Base-by-base conservation (phyloP, 2,329 filamentous ascomycete genomes). In the Exophiala mesophila region DNA sequence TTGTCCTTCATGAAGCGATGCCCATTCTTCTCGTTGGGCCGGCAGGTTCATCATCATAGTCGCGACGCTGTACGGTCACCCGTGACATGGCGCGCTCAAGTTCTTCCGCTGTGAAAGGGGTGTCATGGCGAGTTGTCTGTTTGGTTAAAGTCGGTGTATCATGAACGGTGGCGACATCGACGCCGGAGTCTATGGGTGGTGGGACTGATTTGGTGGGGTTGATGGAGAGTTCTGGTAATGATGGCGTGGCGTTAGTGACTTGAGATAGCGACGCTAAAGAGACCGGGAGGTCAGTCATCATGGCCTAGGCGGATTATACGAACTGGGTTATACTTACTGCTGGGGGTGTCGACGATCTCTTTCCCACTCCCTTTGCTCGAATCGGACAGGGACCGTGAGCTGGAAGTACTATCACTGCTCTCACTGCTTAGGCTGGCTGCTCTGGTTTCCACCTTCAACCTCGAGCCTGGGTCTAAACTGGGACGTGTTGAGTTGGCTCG, bases 1-100 rank as follows among this genome's bases (percentile, higher is more conserved):
- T n/a, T n/a, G n/a, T n/a, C n/a, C n/a, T n/a, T 82, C 76, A 71
- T 85, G 82, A 85, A 64, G 23, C 7, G 21, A 23, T 26, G 7
- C 23, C 23, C 23, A 26, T 26, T 12, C 23, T 26, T 26, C 12
- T 26, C 23, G 12, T 26, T 12, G 12, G 6, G 6, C 12, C 23
- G 7, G 12, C 6, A 26, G 6, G 7, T 26, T 26, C 23, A 12
- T 26, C 23, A 12, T 26, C 23, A 12, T 26, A 26, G n/a, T 34
- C 32, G 12, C 32, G 8, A 18, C 12, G 13, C 9, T 40, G 48
- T 19, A 57, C 15, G 3, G 52, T 46, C 9, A 52, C 55, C 29
- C 40, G 34, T 9, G 49, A 45, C 52, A 57, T 55, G 15, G 55
- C 55, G 29, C 44, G 39, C 24, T 54, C 48, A 8, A 57, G 52